These are phyloP conservation scores for Carallia brachiata DNA, from an alignment of 345 rosid species.

Conservation along the genomic window DNA sequence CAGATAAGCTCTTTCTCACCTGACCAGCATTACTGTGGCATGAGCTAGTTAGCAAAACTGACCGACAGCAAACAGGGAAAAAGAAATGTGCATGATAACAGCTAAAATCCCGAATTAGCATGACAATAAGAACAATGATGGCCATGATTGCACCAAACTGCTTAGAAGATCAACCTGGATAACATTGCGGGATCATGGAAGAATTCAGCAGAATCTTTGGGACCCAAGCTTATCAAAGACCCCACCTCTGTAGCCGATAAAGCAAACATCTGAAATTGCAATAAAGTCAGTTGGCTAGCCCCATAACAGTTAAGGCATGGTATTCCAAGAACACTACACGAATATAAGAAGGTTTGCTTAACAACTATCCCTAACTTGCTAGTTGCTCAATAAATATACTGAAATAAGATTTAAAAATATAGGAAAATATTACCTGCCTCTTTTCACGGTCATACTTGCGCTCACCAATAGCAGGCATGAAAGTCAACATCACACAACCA, in stretches of 20 bases:
- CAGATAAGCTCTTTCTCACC: conserved; percentile 79
- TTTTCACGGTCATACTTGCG: conserved; percentile 84
- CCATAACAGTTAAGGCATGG: not conserved
- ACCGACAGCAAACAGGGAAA: too few species aligned
- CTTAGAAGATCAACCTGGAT: conserved; percentile 49
- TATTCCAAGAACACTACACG: not conserved
- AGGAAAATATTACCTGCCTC: conserved; percentile 57
- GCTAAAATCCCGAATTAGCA: too few species aligned
- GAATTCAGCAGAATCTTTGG: conserved; percentile 68
- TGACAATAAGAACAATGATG: too few species aligned
- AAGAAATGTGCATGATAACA: too few species aligned
- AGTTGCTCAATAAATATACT: not conserved
- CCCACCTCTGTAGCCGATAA: conserved; percentile 88
- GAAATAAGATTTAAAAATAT: not conserved
- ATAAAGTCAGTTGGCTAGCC: conserved; percentile 14
- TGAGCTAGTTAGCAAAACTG: not conserved
- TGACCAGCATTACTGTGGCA: conserved; percentile 84
- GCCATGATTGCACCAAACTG: not conserved
- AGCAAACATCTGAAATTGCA: conserved; percentile 60
- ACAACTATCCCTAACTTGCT: not conserved
- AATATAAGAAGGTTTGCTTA: not conserved
- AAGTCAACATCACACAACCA: conserved; percentile 72
- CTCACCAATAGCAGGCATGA: conserved; percentile 77
- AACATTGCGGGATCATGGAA: conserved; percentile 90
- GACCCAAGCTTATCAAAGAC: conserved; percentile 73